These are phyloP conservation scores for Didymella arachidicola DNA, from an alignment of 2,329 filamentous ascomycete species.

Conservation along the genomic window DNA sequence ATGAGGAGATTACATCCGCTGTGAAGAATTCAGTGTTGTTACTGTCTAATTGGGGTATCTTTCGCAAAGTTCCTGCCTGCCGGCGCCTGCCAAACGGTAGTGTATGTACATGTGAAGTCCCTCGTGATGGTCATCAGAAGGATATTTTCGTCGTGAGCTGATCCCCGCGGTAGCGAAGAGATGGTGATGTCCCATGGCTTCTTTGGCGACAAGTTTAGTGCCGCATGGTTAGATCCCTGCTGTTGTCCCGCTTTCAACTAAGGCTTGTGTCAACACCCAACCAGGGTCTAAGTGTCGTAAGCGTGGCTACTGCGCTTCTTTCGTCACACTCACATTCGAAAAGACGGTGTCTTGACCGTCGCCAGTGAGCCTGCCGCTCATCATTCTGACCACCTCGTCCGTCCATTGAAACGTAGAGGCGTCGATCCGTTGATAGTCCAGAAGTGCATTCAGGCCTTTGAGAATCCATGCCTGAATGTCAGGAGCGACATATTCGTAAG, in stretches of 20 bases:
- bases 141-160: background rate
- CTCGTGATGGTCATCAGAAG: constrained; percentile 12
- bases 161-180: background rate
- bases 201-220: background rate
- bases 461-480: constrained; percentile 42
- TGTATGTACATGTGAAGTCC: constrained; percentile 16
- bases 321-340: constrained; percentile 26
- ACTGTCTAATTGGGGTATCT: constrained; percentile 16
- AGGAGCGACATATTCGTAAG: constrained; percentile 39
- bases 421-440: constrained; percentile 38
- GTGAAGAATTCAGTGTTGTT: background rate
- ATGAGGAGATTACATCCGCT: constrained; percentile 4
- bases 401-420: constrained; percentile 39
- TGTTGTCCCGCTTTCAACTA: constrained; percentile 5
- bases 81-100: constrained; percentile 15
- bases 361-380: constrained; percentile 39
- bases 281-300: constrained; percentile 13
- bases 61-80: background rate
- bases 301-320: constrained; percentile 21
- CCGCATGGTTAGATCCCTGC: background rate
- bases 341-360: constrained; percentile 36
- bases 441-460: constrained; percentile 35
- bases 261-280: constrained; percentile 26
- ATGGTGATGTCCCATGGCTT: constrained; percentile 13
- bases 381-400: constrained; percentile 34